These are phyloP conservation scores for Curvularia lunata DNA, from an alignment of 2,329 filamentous ascomycete genomes.

Conservation along the genomic window DNA sequence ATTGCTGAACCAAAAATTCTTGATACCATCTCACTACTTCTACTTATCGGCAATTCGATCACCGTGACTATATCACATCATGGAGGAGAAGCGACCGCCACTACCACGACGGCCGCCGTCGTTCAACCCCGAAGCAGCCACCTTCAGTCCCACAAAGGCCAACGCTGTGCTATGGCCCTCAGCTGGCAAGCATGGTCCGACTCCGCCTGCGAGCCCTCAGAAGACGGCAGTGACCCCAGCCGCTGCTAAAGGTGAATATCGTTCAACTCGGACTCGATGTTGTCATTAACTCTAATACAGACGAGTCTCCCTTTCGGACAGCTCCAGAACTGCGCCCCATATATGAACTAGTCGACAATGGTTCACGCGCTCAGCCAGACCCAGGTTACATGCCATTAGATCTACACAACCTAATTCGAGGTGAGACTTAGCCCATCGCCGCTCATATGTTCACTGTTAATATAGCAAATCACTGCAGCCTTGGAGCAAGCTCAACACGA, in stretches of 20 bases:
- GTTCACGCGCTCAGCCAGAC: neutral
- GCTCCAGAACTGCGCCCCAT: constrained; percentile 4
- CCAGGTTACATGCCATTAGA: neutral
- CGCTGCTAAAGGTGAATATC: neutral
- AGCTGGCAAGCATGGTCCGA: neutral
- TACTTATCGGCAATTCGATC: neutral
- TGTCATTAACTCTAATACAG: constrained; percentile 4
- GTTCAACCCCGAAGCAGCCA: constrained; percentile 25
- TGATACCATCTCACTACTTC: neutral
- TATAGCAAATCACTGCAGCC: constrained; percentile 1
- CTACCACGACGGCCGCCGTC: neutral
- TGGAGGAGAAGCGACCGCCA: constrained; percentile 2
- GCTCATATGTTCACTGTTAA: neutral
- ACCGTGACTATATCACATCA: neutral
- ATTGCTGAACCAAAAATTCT: neutral
- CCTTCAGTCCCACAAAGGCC: constrained; percentile 16
- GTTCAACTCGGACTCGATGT: neutral
- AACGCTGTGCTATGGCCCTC: neutral
- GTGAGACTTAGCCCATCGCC: neutral
- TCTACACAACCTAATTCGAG: constrained; percentile 5
- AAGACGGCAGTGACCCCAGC: neutral
- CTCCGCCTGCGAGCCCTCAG: constrained; percentile 1
- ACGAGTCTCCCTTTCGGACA: constrained; percentile 13
- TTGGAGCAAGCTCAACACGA: neutral
- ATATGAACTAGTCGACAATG: neutral